Conservation (phyloP, 768 basidiomycete species). For the Trametes cingulata region DNA sequence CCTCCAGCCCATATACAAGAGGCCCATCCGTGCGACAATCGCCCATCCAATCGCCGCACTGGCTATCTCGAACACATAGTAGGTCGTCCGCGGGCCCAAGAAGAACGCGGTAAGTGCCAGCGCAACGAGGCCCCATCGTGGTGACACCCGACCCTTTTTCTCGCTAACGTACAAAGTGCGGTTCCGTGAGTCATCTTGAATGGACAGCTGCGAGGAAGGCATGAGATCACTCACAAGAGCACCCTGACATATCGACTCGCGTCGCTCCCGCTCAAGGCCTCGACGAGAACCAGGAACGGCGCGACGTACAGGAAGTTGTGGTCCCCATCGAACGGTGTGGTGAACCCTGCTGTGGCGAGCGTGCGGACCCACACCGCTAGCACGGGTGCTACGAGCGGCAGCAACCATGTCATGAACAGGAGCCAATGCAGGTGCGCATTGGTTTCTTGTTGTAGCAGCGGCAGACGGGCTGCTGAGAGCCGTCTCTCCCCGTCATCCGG, state of each 20-base stretch:
- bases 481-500: not conserved
- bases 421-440: slow-evolving; percentile 52
- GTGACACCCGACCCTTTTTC: slow-evolving; percentile 32
- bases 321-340: slow-evolving; percentile 80
- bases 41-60: slow-evolving; percentile 49
- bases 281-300: slow-evolving; percentile 65
- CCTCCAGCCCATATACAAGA: slow-evolving; percentile 24
- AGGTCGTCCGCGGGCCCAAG: slow-evolving; percentile 66
- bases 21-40: slow-evolving; percentile 47
- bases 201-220: not conserved
- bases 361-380: slow-evolving; percentile 91
- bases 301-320: slow-evolving; percentile 67
- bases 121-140: slow-evolving; percentile 54
- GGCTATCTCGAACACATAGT: slow-evolving; percentile 64
- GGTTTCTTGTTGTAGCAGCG: not conserved
- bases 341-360: slow-evolving; percentile 73
- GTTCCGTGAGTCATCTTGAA: not conserved
- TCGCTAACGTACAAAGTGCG: not conserved
- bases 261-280: slow-evolving; percentile 53
- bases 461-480: too few species aligned
- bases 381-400: slow-evolving; percentile 76
- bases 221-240: slow-evolving; percentile 29
- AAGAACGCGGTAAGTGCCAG: slow-evolving; percentile 58
- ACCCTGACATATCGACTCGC: slow-evolving; percentile 39
- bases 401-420: slow-evolving; percentile 76